Evolutionary conservation across 2,329 filamentous ascomycete species (phyloP).

Genomic region (Aotearoamyces nothofagi): DNA sequence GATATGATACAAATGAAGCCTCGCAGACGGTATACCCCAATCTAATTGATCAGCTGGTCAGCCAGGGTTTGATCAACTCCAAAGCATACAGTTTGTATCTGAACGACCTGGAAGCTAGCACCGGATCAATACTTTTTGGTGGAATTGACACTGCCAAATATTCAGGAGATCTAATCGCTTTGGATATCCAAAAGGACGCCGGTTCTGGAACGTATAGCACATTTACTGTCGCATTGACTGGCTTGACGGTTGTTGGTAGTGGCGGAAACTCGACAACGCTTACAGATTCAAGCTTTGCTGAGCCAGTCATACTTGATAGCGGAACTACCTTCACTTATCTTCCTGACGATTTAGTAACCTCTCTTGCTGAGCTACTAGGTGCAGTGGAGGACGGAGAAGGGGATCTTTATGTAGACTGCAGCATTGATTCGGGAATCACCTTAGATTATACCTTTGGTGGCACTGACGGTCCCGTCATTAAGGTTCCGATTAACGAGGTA

Average conservation of each 20-base stretch:
- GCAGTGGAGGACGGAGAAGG: slow-evolving; percentile 23
- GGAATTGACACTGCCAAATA: slow-evolving; percentile 70
- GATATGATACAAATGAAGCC: slow-evolving; percentile 19
- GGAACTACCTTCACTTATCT: slow-evolving; percentile 61
- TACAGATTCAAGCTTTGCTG: slow-evolving; percentile 13
- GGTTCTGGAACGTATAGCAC: slow-evolving; percentile 23
- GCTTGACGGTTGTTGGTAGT: slow-evolving; percentile 24
- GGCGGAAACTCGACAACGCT: slow-evolving; percentile 28
- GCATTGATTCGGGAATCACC: slow-evolving; percentile 25
- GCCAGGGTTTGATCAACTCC: slow-evolving; percentile 43
- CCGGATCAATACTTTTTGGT: slow-evolving; percentile 62
- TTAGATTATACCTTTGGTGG: slow-evolving; percentile 33
- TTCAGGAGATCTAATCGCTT: slow-evolving; percentile 41
- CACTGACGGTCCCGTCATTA: slow-evolving; percentile 30
- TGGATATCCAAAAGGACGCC: slow-evolving; percentile 34
- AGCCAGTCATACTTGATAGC: slow-evolving; percentile 45
- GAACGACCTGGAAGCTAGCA: slow-evolving; percentile 38
- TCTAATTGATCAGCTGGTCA: slow-evolving; percentile 47
- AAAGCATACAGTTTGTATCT: slow-evolving; percentile 57
- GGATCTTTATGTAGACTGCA: slow-evolving; percentile 25
- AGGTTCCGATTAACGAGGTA: slow-evolving; percentile 36
- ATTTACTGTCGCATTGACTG: slow-evolving; percentile 24
- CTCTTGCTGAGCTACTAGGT: slow-evolving; percentile 39
- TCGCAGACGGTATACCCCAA: slow-evolving; percentile 31
- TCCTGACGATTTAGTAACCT: slow-evolving; percentile 40